Conservation (phyloP, 2,329 filamentous ascomycete genomes). For the Arthrinium phaeospermum region DNA sequence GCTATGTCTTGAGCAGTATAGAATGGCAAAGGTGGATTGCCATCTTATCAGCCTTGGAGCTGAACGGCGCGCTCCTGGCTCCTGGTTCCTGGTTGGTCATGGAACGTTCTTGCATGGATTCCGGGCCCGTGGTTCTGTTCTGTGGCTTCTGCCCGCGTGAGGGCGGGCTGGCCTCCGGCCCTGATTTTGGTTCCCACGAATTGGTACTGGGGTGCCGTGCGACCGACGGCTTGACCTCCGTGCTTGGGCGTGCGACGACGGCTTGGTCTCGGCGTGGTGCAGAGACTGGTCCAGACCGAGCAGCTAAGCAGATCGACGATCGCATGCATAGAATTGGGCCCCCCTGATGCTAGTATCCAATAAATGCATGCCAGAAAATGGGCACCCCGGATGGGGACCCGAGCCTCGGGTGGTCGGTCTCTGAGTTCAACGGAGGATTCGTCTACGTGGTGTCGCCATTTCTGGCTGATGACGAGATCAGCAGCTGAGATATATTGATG, state of each 20-base stretch:
- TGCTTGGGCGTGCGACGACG: constrained; percentile 1
- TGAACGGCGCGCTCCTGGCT: not conserved
- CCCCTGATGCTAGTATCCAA: constrained; percentile 7
- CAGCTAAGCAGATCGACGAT: constrained; percentile 7
- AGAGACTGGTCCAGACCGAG: constrained; percentile 2
- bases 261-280: not conserved
- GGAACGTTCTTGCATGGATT: not conserved
- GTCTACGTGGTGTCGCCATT: not conserved
- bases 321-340: not conserved
- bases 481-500: not conserved
- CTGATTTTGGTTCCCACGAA: not conserved
- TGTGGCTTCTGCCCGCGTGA: not conserved
- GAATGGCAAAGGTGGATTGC: not conserved
- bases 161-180: not conserved
- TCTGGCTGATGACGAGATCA: not conserved
- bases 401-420: not conserved
- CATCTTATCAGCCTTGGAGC: not conserved
- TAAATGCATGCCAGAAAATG: not conserved
- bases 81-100: not conserved
- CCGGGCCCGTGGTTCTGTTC: constrained; percentile 9
- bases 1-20: not conserved
- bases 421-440: not conserved
- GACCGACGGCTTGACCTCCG: constrained; percentile 5
- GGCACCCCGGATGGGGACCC: not conserved
- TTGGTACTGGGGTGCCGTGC: not conserved